Evolutionary conservation across 192 early-diverging fungal genomes (phyloP), one percentile per base, ranked within the genome.

Genomic region (Entomortierella parvispora): DNA sequence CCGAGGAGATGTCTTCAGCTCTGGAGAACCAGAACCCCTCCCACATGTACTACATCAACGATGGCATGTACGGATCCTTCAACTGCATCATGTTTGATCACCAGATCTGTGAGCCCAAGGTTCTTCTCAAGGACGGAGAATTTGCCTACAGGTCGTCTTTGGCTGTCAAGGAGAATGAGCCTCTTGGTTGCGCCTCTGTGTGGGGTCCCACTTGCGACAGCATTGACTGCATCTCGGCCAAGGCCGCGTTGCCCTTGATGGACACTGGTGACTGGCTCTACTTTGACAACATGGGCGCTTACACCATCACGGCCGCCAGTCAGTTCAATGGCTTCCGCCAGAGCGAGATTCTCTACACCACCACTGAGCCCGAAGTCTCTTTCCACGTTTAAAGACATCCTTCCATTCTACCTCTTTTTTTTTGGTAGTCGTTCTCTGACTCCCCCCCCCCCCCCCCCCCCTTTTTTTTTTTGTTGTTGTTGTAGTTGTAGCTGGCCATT

Each of bases 181-280:
- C 50, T 0, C 81, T 75, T 53, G 91, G 84, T 69, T 64, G 74
- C 1, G 92, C 92, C 85, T 91, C 88, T 58, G 85, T 97, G 46
- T 99, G 96, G 96, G 97, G 97, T 18, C 97, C 96, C 22, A 99
- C 98, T 32, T 99, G 98, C 81, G 98, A 99, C 84, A 97, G 95
- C 22, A 96, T 98, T 63, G 97, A 99, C 85, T 95, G 93, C 79
- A 90, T 99, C 60, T 85, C 85, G 61, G 75, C 88, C 26, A 80
- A 87, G 37, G 71, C 83, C 6, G 52, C 49, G 46, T 85, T 99
- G 62, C 96, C 96, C 9, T 87, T 93, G 77, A 82, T 99, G 78
- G 85, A 93, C 48, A 85, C 95, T 49, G 98, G 97, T 37, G 97
- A 99, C 84, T 99, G 98, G 98, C 79, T 99, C 40, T 89, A 91